Evolutionary conservation across 108 stramenopile genomes (phyloP).

Genomic region (Nannochloropsis oceanica): DNA sequence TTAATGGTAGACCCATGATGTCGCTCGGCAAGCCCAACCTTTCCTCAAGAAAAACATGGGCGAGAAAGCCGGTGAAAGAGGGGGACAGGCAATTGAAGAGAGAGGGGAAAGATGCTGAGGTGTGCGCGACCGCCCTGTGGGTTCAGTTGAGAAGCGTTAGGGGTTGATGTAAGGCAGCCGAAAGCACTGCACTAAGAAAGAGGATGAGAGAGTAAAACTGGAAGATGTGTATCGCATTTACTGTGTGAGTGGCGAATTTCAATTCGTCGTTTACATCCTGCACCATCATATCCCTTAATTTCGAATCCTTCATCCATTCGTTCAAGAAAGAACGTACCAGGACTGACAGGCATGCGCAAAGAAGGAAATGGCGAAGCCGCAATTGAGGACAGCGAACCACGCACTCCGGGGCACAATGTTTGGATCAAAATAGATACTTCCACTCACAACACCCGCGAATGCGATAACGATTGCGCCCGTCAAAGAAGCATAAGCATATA

Average conservation of each 20-base stretch:
- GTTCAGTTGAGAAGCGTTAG: too few species aligned
- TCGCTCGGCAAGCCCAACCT: not conserved
- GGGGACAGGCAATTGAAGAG: not conserved
- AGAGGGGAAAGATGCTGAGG: not conserved
- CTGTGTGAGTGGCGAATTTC: too few species aligned
- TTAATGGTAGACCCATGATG: not conserved
- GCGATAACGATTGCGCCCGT: not conserved
- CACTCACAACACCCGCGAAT: not conserved
- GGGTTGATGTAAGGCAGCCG: too few species aligned
- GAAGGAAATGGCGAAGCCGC: not conserved
- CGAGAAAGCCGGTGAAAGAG: not conserved
- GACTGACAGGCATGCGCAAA: not conserved
- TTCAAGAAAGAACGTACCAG: not conserved
- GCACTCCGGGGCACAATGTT: not conserved
- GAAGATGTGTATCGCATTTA: too few species aligned
- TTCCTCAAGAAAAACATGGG: not conserved
- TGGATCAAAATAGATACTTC: not conserved
- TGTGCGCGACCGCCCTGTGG: not conserved
- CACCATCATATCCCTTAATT: too few species aligned
- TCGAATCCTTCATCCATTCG: too few species aligned
- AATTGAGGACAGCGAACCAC: not conserved
- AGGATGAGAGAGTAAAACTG: too few species aligned
- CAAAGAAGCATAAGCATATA: not conserved
- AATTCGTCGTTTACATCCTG: too few species aligned
- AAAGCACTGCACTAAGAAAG: too few species aligned